Base-by-base conservation (phyloP, 2,329 filamentous ascomycete genomes). In the Grosmannia serpens region DNA sequence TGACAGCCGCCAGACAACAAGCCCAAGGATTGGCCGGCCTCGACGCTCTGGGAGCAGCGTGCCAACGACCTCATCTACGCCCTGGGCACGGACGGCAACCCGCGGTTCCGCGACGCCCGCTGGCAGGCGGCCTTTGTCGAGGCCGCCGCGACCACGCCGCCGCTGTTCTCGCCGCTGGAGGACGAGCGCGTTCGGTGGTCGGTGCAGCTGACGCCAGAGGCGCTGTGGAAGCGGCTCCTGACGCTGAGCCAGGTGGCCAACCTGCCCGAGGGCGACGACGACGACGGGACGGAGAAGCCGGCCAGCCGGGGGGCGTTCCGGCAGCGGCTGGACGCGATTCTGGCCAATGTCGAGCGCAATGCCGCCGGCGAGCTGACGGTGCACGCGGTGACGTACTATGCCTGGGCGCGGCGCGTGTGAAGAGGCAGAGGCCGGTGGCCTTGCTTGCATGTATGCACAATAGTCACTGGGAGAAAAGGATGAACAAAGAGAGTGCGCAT, bases 221-320 rank as follows among this genome's bases (percentile, higher is more conserved):
- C 75, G 57, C 70, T 89, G 54, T 88, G 84, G 82, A 76, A 79
- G 57, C 77, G 87, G 41, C 77, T 85, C 60, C 75, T 74, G 53
- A 90, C 86, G 15, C 71, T 89, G 59, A 87, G 84, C 65, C 85
- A 89, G 67, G 79, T 90, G 61, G 79, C 82, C 4, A 75, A 84
- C 56, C 58, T 66, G 24, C 70, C 88, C 15, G 68, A 77, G 26
- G 46, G 15, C 29, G 54, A 59, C n/a, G 55, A 53, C 4, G 24
- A 22, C 15, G 53, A 31, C 35, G 33, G 24, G 6, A 59, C 49
- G n/a, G 44, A 15, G 6, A 41, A n/a, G 9, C 50, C 29, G 8
- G 13, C 51, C 4, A 59, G 53, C 51, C 76, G 75, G 64, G 74
- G 72, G 58, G 70, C 73, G 49, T 78, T 81, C 52, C 73, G 74